Evolutionary conservation across 225 moss, liverwort and hornwort species (phyloP), one percentile per base, ranked within the genome.

Genomic region (Sphagnum tenellum): DNA sequence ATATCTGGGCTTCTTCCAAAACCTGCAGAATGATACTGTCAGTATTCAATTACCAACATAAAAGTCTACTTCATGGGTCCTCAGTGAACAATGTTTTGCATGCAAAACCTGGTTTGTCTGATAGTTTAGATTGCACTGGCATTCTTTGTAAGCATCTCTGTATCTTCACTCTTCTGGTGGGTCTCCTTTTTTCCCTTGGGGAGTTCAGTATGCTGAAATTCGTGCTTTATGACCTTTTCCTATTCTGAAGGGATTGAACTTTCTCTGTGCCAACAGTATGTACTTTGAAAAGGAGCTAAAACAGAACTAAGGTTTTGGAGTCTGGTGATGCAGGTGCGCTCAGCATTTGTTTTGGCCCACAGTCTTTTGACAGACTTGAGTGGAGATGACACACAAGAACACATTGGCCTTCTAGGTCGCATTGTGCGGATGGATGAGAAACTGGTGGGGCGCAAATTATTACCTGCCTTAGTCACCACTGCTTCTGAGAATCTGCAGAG

Each of bases 311-410:
- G 29, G 29, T 29, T 29, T 29, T 29, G 29, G 29, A 29, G 1
- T 1, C 29, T 29, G 29, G 29, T 29, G 44, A 63, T 75, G 71
- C 75, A 98, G 96, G 90, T 98, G 12, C 92, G 92, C 12, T 90
- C 92, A 45, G 92, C 96, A 60, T 92, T 98, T 77, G 75, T 92
- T 72, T 83, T 92, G 76, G 96, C 92, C 10, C 86, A 92, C 73
- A 89, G 92, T 5, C 78, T 87, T 50, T 75, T 96, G 77, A 98
- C 84, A 57, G 79, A 83, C 65, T 64, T 96, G 74, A 81, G 83
- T 63, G 85, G 72, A 49, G 85, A 90, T 60, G 87, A 76, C 63
- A 76, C 81, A 13, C 75, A 80, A 5, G 70, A 69, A 44, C 64
- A 75, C 64, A 77, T 82, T 46, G 90, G 90, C 44, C 66, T 98